Percentiles rank a stretch among this genome's conserved stretches.
Evolutionary conservation across 306 rosid genomes (phyloP).

Genomic region (Dicorynia guianensis): DNA sequence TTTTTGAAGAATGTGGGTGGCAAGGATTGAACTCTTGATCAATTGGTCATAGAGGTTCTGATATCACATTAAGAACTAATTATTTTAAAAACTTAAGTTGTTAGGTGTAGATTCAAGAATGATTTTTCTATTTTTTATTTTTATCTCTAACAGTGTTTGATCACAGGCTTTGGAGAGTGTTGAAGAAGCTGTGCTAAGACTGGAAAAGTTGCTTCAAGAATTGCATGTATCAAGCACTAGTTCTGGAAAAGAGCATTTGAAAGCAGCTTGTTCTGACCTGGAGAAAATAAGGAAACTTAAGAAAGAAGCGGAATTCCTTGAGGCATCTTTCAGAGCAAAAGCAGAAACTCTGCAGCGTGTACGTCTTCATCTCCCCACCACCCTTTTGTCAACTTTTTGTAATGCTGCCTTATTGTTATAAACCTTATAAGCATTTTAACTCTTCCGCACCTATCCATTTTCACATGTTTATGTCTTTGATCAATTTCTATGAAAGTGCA

Average conservation of each 20-base stretch:
- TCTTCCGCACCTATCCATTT: constrained; percentile 12
- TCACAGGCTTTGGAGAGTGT: constrained; percentile 91
- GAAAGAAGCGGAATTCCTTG: constrained; percentile 97
- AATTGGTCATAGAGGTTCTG: no score
- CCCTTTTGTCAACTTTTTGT: constrained; percentile 31
- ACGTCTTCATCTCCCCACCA: constrained; percentile 14
- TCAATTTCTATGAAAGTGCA: constrained; percentile 11
- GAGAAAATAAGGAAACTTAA: constrained; percentile 90
- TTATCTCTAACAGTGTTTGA: no score
- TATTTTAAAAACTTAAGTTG: no score
- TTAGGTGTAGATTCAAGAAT: no score
- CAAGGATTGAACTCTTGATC: no score
- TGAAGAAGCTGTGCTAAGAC: constrained; percentile 79
- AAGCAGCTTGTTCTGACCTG: constrained; percentile 99
- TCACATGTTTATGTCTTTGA: neutral
- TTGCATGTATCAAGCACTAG: constrained; percentile 79
- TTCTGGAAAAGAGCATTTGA: constrained; percentile 91
- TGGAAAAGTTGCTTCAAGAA: constrained; percentile 95
- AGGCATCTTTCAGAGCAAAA: constrained; percentile 95
- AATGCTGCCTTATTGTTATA: constrained; percentile 14
- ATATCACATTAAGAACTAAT: no score
- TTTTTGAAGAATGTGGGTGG: no score
- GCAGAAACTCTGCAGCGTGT: constrained; percentile 91
- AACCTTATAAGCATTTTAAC: constrained; percentile 17
- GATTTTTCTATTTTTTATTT: no score